Evolutionary conservation across 805 yeast species (phyloP), one percentile per base, ranked within the genome.

Genomic region (Monosporozyma unispora): DNA sequence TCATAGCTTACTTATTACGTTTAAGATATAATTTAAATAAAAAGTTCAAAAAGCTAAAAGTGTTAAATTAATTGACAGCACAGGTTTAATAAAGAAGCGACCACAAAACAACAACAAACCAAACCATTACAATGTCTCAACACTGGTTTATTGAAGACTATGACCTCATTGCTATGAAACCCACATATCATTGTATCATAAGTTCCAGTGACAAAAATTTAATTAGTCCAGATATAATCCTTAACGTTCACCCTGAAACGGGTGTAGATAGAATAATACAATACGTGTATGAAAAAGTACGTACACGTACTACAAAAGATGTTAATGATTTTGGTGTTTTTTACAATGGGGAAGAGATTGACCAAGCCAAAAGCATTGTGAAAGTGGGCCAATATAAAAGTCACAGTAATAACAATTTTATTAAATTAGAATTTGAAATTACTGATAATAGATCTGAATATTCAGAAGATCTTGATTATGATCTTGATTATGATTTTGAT

Each of bases 161-260:
- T n/a, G n/a, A n/a, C n/a, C n/a, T n/a, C n/a, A n/a, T n/a, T n/a
- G n/a, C 25, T 3, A 39, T 37, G 16, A 44, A 44, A 38, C 45
- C 57, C 21, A 59, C 63, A 7, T 31, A 59, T 1, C 54, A 50
- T 38, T 49, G 63, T 14, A 56, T 55, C 19, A 48, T 64, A 8
- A 51, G 56, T 54, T 57, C 62, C 2, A 42, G 58, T 3, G 61
- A 59, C 31, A n/a, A 22, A 16, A 37, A 29, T 4, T 39, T 54
- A 23, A 48, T 54, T 18, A 46, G 37, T 12, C 47, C 59, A 3
- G 54, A 54, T 43, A 6, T 62, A 8, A 47, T 50, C 3, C 50
- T 65, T 5, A 56, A 56, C 41, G 62, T 58, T 1, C 69, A 59
- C 44, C 61, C 63, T 0, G 50, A 54, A 40, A 54, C 63, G 7